Conservation (phyloP, 2,329 filamentous ascomycete genomes). For the Botrytis tulipae region DNA sequence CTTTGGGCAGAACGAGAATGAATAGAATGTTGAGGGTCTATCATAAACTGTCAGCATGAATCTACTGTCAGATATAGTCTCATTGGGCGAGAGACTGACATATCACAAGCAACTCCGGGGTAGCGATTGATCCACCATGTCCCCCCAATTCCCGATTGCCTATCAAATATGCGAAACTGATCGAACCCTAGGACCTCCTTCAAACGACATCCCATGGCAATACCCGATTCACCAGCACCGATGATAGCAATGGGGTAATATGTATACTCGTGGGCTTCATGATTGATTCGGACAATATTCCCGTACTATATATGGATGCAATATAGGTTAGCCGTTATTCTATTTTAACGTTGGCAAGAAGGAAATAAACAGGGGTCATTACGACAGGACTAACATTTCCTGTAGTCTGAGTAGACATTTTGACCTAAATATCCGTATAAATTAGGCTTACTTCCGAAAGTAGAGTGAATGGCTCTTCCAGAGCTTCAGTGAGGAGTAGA, state of each 20-base stretch:
- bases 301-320: constrained; percentile 28
- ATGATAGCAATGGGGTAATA: constrained; percentile 50
- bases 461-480: neutral
- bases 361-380: neutral
- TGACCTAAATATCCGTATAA: neutral
- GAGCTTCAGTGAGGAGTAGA: neutral
- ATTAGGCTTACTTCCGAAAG: neutral
- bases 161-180: constrained; percentile 58
- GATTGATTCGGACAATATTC: constrained; percentile 42
- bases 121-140: constrained; percentile 60
- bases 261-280: constrained; percentile 41
- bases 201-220: constrained; percentile 57
- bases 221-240: constrained; percentile 57
- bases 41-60: constrained; percentile 3
- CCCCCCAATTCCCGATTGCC: constrained; percentile 52
- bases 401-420: neutral
- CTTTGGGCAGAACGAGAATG: constrained; percentile 60
- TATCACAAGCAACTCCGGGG: constrained; percentile 52
- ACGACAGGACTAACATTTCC: neutral
- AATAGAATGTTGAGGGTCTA: constrained; percentile 56
- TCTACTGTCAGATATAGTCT: neutral
- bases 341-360: neutral
- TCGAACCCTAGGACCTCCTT: constrained; percentile 54
- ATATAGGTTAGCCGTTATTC: neutral
- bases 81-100: constrained; percentile 39